Evolutionary conservation across 352 stramenopile species (phyloP).

Genomic region (Plasmopara halstedii): DNA sequence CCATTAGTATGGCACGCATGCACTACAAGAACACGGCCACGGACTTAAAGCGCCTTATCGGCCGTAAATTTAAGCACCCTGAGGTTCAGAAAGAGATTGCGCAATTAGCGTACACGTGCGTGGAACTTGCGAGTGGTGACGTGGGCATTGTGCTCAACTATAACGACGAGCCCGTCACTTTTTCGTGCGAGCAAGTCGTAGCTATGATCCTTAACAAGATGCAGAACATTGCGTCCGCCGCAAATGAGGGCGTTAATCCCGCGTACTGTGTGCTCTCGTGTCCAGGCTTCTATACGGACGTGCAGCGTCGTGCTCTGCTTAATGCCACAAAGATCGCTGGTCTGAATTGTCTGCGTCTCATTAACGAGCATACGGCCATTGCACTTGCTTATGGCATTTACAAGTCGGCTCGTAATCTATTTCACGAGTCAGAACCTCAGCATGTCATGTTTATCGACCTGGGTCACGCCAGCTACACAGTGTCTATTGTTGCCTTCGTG

Average conservation of each 20-base stretch:
- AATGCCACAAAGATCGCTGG: slow-evolving; percentile 91
- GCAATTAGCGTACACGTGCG: slow-evolving; percentile 86
- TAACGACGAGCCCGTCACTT: slow-evolving; percentile 84
- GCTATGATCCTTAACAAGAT: slow-evolving; percentile 98
- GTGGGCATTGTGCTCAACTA: slow-evolving; percentile 90
- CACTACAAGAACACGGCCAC: slow-evolving; percentile 98
- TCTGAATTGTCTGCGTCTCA: slow-evolving; percentile 94
- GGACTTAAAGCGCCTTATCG: slow-evolving; percentile 96
- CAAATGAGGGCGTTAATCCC: slow-evolving; percentile 84
- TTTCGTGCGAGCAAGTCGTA: slow-evolving; percentile 94
- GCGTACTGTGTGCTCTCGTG: slow-evolving; percentile 93
- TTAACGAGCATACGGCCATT: slow-evolving; percentile 97
- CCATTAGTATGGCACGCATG: slow-evolving; percentile 86
- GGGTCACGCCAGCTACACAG: slow-evolving; percentile 91
- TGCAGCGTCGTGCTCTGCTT: slow-evolving; percentile 93
- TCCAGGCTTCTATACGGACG: slow-evolving; percentile 96
- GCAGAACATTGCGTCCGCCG: slow-evolving; percentile 88
- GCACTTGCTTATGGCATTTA: slow-evolving; percentile 95
- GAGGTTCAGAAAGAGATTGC: slow-evolving; percentile 95
- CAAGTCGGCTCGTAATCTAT: slow-evolving; percentile 92
- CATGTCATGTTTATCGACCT: slow-evolving; percentile 99
- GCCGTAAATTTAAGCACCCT: slow-evolving; percentile 93
- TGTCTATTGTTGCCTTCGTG: slow-evolving; percentile 90
- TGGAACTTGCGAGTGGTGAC: slow-evolving; percentile 82
- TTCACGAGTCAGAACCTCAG: slow-evolving; percentile 89